Base-by-base conservation (phyloP, 164 flowering plant genomes). In the Pachysandra terminalis region DNA sequence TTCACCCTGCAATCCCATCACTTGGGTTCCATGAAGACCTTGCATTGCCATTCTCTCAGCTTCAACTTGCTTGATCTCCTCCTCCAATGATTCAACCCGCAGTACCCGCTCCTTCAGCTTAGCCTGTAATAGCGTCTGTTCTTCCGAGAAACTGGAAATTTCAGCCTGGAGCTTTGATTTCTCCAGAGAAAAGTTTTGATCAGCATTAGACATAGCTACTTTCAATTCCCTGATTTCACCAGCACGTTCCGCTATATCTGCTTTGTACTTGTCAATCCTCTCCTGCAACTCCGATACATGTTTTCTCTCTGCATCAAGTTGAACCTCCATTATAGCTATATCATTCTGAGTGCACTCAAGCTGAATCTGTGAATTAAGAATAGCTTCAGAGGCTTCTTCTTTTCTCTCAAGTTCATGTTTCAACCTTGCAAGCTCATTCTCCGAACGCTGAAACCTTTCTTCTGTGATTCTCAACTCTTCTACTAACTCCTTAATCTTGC, bases 161-260 rank as follows among this genome's bases (percentile, higher is more conserved):
- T 86, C 84, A 21, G 74, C 72, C 74, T 79, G 71, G 0, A 88
- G 75, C 53, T 80, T 82, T 26, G 70, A 60, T 67, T 86, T 90
- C 68, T 88, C 91, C 9, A 75, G 72, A 35, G 84, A 72, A 22
- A 79, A 80, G 64, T 69, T 78, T 62, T 79, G 68, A 57, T 80
- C 77, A 4, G 86, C 86, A 52, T 85, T 85, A 3, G 82, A 71
- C 4, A 88, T 73, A 27, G 81, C 79, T 48, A 65, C 70, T 63
- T 78, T 85, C 68, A 90, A 41, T 32, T 83, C 86, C 68, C 78
- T 69, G 68, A 86, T 72, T 75, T 81, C 90, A 26, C 68, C 74
- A 68, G 86, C 86, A 51, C 87, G 86, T 35, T 75, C 83, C 12
- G 85, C 74, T 56, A 84, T 57, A 76, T 80, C 84, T 23, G 73